phyloP scores from a whole-genome alignment of 805 yeast genomes.

The Ogataea ramenticola region DNA sequence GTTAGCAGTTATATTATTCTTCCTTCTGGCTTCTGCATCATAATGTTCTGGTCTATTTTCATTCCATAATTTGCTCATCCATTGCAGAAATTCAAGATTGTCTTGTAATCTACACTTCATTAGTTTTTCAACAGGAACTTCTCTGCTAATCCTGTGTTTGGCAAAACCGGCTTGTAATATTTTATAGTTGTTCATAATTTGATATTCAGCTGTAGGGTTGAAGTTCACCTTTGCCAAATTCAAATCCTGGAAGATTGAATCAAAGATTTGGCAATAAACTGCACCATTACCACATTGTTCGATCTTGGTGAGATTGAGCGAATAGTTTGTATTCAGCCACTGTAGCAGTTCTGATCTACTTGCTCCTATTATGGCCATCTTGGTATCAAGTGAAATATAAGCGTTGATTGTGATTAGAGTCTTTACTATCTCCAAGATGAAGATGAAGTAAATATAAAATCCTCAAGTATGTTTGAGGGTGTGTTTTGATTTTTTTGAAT shows the following conservation, averaged over 20 bases:
- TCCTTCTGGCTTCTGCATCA: slow-evolving; percentile 60
- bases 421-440: neutral
- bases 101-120: slow-evolving; percentile 89
- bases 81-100: slow-evolving; percentile 88
- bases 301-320: slow-evolving; percentile 61
- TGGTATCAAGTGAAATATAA: neutral
- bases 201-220: slow-evolving; percentile 65
- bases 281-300: slow-evolving; percentile 97
- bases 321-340: slow-evolving; percentile 76
- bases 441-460: too few species aligned
- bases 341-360: slow-evolving; percentile 76
- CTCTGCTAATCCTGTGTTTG: slow-evolving; percentile 61
- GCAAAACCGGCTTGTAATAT: slow-evolving; percentile 76
- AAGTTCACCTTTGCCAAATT: slow-evolving; percentile 76
- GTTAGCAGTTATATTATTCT: slow-evolving; percentile 8
- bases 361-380: slow-evolving; percentile 44
- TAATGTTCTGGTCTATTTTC: slow-evolving; percentile 67
- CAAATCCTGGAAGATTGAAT: slow-evolving; percentile 73
- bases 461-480: too few species aligned
- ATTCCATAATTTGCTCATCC: slow-evolving; percentile 81
- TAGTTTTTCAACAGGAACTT: slow-evolving; percentile 73
- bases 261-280: slow-evolving; percentile 87
- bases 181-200: slow-evolving; percentile 74
- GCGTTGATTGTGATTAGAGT: neutral
- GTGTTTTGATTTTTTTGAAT: neutral